Evolutionary conservation across 345 rosid species (phyloP).

Genomic region (Physaria fendleri): DNA sequence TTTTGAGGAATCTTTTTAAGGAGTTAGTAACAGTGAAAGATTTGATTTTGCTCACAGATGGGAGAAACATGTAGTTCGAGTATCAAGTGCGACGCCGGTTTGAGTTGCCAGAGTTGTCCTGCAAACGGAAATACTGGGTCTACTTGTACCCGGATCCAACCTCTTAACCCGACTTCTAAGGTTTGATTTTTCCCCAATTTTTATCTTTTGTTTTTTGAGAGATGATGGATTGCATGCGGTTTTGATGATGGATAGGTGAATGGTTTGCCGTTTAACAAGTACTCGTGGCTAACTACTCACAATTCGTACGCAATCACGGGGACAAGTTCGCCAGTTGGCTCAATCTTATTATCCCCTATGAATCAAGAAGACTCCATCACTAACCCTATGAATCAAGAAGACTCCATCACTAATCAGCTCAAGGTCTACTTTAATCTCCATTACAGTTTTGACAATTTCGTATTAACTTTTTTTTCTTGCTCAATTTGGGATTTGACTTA

Average conservation of each 20-base stretch:
- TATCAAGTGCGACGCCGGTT: slow-evolving; percentile 61
- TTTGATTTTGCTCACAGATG: slow-evolving; percentile 35
- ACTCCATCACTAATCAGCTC: slow-evolving; percentile 71
- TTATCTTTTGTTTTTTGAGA: not conserved
- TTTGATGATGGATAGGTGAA: slow-evolving; percentile 55
- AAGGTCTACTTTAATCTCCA: slow-evolving; percentile 32
- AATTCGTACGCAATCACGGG: slow-evolving; percentile 60
- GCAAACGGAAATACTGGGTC: slow-evolving; percentile 66
- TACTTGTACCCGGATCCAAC: slow-evolving; percentile 64
- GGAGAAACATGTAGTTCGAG: slow-evolving; percentile 77
- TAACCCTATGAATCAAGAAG: slow-evolving; percentile 75
- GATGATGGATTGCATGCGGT: slow-evolving; percentile 20
- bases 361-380: slow-evolving; percentile 89
- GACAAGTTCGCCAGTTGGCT: slow-evolving; percentile 43
- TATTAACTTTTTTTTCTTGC: not conserved
- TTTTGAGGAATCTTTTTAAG: not conserved
- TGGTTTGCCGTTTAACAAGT: slow-evolving; percentile 76
- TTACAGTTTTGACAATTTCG: not conserved
- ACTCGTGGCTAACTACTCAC: slow-evolving; percentile 92
- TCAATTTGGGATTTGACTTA: not conserved
- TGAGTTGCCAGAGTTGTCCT: slow-evolving; percentile 70
- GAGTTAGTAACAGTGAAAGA: not conserved
- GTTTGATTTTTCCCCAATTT: slow-evolving; percentile 21
- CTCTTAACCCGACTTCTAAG: slow-evolving; percentile 65
- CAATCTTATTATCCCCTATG: slow-evolving; percentile 39